Percentiles rank a stretch among this genome's conserved stretches.
These are phyloP conservation scores for Penicillium vulpinum DNA, from an alignment of 2,329 filamentous ascomycete species.

Conservation along the genomic window DNA sequence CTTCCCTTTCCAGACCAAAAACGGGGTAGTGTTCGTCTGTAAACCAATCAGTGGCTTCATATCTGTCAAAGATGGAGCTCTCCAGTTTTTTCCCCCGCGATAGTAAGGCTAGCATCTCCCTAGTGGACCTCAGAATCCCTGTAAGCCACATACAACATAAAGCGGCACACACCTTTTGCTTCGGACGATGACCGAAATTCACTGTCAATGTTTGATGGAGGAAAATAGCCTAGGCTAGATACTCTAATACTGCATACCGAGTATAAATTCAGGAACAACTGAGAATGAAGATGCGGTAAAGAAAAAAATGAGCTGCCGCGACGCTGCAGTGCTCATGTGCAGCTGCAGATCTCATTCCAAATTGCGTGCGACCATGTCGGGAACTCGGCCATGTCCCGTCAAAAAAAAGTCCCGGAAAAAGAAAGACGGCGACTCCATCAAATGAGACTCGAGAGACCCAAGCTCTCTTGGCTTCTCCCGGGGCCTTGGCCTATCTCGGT, in stretches of 20 bases:
- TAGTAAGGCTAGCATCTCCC: neutral
- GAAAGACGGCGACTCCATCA: slow-evolving; percentile 11
- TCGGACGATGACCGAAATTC: slow-evolving; percentile 6
- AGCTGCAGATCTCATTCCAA: neutral
- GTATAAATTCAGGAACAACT: neutral
- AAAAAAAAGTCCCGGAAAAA: neutral
- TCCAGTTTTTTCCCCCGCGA: slow-evolving; percentile 4
- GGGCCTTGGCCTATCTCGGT: slow-evolving; percentile 12
- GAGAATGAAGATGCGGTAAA: neutral
- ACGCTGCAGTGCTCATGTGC: neutral
- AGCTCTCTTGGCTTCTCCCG: slow-evolving; percentile 22
- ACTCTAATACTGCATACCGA: neutral
- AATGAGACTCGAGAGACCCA: slow-evolving; percentile 17
- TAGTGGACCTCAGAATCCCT: neutral
- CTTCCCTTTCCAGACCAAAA: neutral
- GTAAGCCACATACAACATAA: neutral
- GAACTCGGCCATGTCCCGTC: neutral
- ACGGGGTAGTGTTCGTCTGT: neutral
- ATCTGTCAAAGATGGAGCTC: slow-evolving; percentile 4
- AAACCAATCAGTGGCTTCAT: neutral
- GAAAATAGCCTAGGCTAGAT: neutral
- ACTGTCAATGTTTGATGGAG: neutral
- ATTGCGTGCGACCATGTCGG: neutral
- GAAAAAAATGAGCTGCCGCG: neutral
- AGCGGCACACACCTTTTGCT: neutral